Evolutionary conservation across 2,329 filamentous ascomycete species (phyloP).

Genomic region (Curvularia sp.): DNA sequence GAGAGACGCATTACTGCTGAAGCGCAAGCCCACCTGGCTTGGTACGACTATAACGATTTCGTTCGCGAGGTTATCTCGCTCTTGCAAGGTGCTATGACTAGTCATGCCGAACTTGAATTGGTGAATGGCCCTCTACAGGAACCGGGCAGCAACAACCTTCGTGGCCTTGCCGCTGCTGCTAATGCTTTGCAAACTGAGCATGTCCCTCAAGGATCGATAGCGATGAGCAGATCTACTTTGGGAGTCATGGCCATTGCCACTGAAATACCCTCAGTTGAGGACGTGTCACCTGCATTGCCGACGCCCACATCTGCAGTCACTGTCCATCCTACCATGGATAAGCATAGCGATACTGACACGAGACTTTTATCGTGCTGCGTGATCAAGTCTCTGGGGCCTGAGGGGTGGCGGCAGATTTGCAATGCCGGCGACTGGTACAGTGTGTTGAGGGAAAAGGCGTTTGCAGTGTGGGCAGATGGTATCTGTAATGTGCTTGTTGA

Average conservation of each 20-base stretch:
- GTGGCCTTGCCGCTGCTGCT: constrained; percentile 44
- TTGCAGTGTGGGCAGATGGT: constrained; percentile 44
- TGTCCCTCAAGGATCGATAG: constrained; percentile 1
- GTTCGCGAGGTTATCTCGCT: constrained; percentile 24
- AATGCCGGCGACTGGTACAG: constrained; percentile 37
- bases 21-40: constrained; percentile 21
- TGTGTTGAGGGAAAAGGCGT: constrained; percentile 36
- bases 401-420: constrained; percentile 33
- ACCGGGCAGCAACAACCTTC: constrained; percentile 33
- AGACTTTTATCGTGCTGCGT: constrained; percentile 21
- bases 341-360: background rate
- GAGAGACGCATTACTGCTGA: constrained; percentile 31
- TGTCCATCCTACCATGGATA: background rate
- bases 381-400: constrained; percentile 35
- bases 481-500: constrained; percentile 44
- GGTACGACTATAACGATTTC: constrained; percentile 33
- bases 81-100: constrained; percentile 21
- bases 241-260: background rate
- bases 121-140: background rate
- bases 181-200: constrained; percentile 35
- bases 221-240: background rate
- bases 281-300: background rate
- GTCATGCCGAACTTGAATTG: constrained; percentile 23
- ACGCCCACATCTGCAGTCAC: background rate
- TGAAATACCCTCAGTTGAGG: background rate